A percentile compares a stretch with the other conserved stretches of the same genome.
These are phyloP conservation scores for Houttuynia cordata DNA, from an alignment of 164 flowering plant genomes.

Conservation along the genomic window DNA sequence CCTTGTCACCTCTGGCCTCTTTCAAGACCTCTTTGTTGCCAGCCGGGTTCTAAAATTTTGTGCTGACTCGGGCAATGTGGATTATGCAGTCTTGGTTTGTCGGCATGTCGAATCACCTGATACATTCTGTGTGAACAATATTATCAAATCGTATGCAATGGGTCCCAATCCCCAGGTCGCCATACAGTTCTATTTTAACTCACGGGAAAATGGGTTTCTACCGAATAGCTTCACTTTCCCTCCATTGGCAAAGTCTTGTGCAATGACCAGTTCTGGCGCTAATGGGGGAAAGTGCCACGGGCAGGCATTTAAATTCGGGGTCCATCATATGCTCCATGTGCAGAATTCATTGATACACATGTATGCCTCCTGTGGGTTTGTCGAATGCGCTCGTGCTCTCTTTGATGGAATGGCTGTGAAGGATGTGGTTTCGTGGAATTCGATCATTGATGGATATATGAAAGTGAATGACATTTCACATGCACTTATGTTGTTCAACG, in stretches of 20 bases:
- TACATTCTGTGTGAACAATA: conserved; percentile 39
- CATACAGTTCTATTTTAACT: conserved; percentile 33
- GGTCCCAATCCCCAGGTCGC: conserved; percentile 23
- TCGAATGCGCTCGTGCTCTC: conserved; percentile 28
- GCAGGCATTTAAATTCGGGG: conserved; percentile 45
- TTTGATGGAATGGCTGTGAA: conserved; percentile 38
- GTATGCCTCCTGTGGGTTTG: conserved; percentile 35
- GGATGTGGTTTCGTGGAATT: conserved; percentile 59
- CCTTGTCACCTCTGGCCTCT: conserved; percentile 32
- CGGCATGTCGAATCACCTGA: conserved; percentile 20
- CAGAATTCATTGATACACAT: conserved; percentile 52
- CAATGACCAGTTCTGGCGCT: conserved; percentile 14
- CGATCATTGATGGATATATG: conserved; percentile 31
- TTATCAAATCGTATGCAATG: conserved; percentile 36
- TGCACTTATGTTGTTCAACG: conserved; percentile 44
- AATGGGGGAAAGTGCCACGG: conserved; percentile 47
- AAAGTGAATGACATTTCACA: conserved; percentile 22
- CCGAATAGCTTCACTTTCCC: conserved; percentile 53
- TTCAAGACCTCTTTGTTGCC: conserved; percentile 28
- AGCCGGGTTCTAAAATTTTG: conserved; percentile 30
- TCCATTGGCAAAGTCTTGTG: conserved; percentile 34
- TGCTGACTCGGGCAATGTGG: conserved; percentile 22
- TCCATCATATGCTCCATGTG: conserved; percentile 33
- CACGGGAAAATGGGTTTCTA: conserved; percentile 27
- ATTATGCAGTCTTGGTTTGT: conserved; percentile 32